Conservation (phyloP, 208 protist genomes). For the Wallacemonas sp. region DNA sequence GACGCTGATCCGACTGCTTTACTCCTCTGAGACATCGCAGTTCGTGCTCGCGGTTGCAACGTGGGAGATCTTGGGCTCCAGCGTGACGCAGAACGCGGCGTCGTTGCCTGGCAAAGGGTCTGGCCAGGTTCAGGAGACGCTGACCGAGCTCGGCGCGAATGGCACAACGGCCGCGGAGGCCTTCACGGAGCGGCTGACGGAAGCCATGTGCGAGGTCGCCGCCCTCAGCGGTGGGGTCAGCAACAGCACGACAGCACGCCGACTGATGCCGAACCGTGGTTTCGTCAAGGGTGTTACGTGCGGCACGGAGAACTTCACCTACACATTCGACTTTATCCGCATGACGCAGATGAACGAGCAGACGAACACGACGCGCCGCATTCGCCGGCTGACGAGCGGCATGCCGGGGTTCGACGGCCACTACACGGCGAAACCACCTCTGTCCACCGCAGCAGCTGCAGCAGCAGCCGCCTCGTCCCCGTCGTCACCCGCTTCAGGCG, state of each 20-base stretch:
- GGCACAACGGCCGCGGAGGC: neutral
- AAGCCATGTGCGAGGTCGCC: slow-evolving; percentile 8
- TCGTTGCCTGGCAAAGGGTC: neutral
- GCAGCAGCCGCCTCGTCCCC: slow-evolving; percentile 24
- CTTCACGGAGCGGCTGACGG: slow-evolving; percentile 6
- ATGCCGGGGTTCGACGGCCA: slow-evolving; percentile 4
- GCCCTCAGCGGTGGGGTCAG: neutral
- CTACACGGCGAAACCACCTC: neutral
- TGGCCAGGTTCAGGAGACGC: neutral
- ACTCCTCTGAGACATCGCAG: neutral
- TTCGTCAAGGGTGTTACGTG: neutral
- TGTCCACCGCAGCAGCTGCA: neutral
- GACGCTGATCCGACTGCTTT: slow-evolving; percentile 7
- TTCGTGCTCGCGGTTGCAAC: slow-evolving; percentile 1
- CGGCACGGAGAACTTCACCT: slow-evolving; percentile 18
- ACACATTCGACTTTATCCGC: slow-evolving; percentile 22
- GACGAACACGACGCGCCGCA: slow-evolving; percentile 10
- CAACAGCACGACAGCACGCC: neutral
- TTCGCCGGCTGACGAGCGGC: slow-evolving; percentile 4
- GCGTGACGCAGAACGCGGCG: neutral
- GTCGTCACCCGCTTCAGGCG: neutral
- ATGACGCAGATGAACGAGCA: slow-evolving; percentile 27
- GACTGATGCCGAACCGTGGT: neutral
- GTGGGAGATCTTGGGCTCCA: neutral
- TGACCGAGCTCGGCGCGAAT: neutral